Evolutionary conservation across 805 yeast genomes (phyloP).

Genomic region (Candida michaelii): DNA sequence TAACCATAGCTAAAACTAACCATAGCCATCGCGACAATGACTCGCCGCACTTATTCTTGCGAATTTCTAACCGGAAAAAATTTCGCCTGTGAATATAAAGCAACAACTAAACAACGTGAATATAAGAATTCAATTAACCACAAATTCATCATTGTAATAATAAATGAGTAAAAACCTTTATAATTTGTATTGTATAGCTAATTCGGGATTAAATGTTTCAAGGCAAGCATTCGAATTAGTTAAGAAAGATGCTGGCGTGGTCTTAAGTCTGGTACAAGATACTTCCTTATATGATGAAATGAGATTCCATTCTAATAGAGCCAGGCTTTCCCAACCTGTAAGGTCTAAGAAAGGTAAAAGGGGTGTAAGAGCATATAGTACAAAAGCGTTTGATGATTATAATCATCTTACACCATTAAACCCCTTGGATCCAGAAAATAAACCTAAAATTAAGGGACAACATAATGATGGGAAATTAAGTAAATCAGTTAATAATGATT

Average conservation of each 20-base stretch:
- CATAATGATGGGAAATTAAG: not conserved
- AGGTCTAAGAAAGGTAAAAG: not conserved
- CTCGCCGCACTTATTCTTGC: slow-evolving; percentile 4
- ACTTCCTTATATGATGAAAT: slow-evolving; percentile 4
- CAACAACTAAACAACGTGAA: not conserved
- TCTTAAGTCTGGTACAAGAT: not conserved
- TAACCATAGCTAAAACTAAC: no score
- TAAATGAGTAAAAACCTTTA: slow-evolving; percentile 7
- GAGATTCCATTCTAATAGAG: slow-evolving; percentile 1
- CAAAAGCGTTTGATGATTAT: slow-evolving; percentile 8
- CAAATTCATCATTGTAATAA: not conserved
- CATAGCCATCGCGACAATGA: not conserved
- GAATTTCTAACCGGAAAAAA: slow-evolving; percentile 5
- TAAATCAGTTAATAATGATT: slow-evolving; percentile 23
- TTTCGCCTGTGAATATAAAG: slow-evolving; percentile 4
- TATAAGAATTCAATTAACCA: not conserved
- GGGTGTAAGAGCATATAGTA: slow-evolving; percentile 7
- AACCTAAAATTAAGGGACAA: not conserved
- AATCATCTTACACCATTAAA: slow-evolving; percentile 3
- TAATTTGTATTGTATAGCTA: slow-evolving; percentile 7
- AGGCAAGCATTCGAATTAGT: not conserved
- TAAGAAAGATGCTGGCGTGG: not conserved
- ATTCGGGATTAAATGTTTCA: slow-evolving; percentile 3
- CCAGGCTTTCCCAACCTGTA: not conserved
- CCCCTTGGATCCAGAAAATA: slow-evolving; percentile 3